Evolutionary conservation across 148 eudicot genomes (phyloP).

Genomic region (Vaccinium macrocarpon): DNA sequence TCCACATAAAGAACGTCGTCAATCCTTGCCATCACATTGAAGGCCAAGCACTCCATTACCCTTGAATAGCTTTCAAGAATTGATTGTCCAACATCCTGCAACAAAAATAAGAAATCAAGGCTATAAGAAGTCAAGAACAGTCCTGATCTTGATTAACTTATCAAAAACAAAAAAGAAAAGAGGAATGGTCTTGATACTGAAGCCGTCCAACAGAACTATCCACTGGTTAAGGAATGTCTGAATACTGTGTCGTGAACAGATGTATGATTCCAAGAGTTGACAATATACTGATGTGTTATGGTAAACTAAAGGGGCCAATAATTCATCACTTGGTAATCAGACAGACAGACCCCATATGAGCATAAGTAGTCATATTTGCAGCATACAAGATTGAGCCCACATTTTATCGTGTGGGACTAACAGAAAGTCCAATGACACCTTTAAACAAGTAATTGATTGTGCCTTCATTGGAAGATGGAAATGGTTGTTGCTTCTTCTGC

Average conservation of each 20-base stretch:
- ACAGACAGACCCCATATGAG: background rate
- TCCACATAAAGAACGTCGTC: slow-evolving; percentile 76
- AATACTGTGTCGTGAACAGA: background rate
- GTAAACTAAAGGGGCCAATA: background rate
- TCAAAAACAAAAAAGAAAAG: background rate
- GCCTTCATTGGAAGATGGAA: background rate
- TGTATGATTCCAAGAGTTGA: background rate
- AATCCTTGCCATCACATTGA: slow-evolving; percentile 87
- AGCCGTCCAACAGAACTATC: background rate
- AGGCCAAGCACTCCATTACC: slow-evolving; percentile 96
- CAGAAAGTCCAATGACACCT: background rate
- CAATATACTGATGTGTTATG: background rate
- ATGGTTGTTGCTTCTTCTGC: background rate
- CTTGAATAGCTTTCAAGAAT: slow-evolving; percentile 98
- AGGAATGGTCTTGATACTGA: background rate
- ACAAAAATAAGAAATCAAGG: slow-evolving; percentile 2
- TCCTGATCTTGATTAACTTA: background rate
- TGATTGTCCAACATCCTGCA: slow-evolving; percentile 96
- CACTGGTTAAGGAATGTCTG: background rate
- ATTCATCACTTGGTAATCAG: background rate
- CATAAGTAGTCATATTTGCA: background rate
- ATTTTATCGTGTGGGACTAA: background rate
- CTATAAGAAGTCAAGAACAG: background rate
- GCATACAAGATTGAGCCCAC: background rate
- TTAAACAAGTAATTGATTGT: background rate